Evolutionary conservation across 1,139 yeast genomes (phyloP).

Genomic region (Trichomonascaceae sp.): DNA sequence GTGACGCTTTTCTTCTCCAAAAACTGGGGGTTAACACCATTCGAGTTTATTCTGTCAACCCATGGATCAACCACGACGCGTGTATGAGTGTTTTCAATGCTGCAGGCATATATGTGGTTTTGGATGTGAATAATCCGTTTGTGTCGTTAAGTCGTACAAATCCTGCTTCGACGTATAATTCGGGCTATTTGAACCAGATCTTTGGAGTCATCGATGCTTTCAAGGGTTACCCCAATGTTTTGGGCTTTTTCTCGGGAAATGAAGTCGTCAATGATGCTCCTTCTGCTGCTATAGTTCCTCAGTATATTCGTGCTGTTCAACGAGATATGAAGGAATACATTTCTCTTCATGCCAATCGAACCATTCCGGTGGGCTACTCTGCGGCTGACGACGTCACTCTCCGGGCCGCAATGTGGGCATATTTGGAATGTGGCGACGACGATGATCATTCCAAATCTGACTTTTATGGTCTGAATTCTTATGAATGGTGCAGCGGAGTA

Average conservation of each 20-base stretch:
- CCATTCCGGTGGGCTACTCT: conserved; percentile 87
- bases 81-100: conserved; percentile 83
- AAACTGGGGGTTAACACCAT: conserved; percentile 61
- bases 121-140: conserved; percentile 81
- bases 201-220: conserved; percentile 80
- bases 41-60: conserved; percentile 65
- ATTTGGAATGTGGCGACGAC: conserved; percentile 63
- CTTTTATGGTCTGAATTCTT: conserved; percentile 86
- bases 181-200: conserved; percentile 62
- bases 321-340: conserved; percentile 88
- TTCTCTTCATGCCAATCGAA: conserved; percentile 56
- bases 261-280: conserved; percentile 80
- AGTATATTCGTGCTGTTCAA: conserved; percentile 80
- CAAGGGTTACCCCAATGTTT: conserved; percentile 70
- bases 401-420: conserved; percentile 72
- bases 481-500: conserved; percentile 77
- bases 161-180: conserved; percentile 65
- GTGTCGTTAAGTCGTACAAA: conserved; percentile 66
- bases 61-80: conserved; percentile 72
- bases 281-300: conserved; percentile 53
- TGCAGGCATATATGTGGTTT: conserved; percentile 81
- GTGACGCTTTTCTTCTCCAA: conserved; percentile 77
- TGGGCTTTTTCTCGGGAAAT: conserved; percentile 93
- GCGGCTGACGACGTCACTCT: conserved; percentile 77
- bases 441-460: conserved; percentile 61